phyloP scores from a whole-genome alignment of 805 yeast species.

The Candida railenensis region DNA sequence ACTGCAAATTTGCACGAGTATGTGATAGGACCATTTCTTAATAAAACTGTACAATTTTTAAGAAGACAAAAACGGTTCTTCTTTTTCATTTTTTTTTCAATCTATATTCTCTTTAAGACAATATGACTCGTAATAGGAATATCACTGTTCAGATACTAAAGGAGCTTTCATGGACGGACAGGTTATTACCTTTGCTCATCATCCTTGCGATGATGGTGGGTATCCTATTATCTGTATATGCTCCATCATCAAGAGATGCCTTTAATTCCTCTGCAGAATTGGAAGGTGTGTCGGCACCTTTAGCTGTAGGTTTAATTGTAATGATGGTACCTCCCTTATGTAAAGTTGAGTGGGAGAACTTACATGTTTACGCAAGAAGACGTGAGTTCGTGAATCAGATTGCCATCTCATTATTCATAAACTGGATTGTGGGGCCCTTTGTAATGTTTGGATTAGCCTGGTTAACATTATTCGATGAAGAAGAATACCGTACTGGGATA shows the following conservation, averaged over 20 bases:
- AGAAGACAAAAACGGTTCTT: not conserved
- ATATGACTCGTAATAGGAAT: not conserved
- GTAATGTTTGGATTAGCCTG: conserved; percentile 58
- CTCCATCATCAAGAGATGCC: conserved; percentile 32
- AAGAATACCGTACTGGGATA: conserved; percentile 53
- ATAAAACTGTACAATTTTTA: not conserved
- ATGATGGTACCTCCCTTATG: conserved; percentile 61
- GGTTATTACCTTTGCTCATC: conserved; percentile 34
- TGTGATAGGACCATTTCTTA: too few species aligned
- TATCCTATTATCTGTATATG: conserved; percentile 40
- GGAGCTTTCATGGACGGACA: conserved; percentile 29
- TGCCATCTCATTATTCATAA: conserved; percentile 41
- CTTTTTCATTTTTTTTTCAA: too few species aligned
- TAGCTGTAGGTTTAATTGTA: conserved; percentile 50
- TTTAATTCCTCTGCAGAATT: conserved; percentile 31
- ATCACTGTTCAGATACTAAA: not conserved
- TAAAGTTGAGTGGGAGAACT: conserved; percentile 51
- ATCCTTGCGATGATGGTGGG: conserved; percentile 38
- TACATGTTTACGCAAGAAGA: conserved; percentile 14
- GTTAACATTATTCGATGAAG: conserved; percentile 46
- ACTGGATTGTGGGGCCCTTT: conserved; percentile 59
- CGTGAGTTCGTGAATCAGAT: conserved; percentile 24
- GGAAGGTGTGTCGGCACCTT: conserved; percentile 42
- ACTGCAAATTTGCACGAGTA: too few species aligned
- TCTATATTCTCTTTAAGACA: not conserved